Conservation (phyloP, 495 filamentous ascomycete species). For the Penicillium diatomitis region DNA sequence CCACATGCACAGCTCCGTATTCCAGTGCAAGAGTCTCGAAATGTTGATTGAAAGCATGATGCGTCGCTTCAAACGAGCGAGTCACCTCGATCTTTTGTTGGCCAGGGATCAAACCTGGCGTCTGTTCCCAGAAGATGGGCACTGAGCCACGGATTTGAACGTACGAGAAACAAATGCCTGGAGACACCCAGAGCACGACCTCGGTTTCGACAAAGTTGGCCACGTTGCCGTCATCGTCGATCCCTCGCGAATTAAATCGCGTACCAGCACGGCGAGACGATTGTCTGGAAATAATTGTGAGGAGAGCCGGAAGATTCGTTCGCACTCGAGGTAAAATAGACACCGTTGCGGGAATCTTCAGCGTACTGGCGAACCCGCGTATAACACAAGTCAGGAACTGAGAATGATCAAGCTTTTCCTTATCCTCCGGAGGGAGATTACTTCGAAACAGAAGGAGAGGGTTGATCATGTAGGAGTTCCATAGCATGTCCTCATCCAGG, state of each 20-base stretch:
- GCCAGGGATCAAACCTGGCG: conserved; percentile 73
- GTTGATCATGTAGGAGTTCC: conserved; percentile 97
- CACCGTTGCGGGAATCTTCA: conserved; percentile 66
- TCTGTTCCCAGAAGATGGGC: conserved; percentile 95
- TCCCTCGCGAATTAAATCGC: conserved; percentile 89
- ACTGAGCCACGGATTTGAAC: conserved; percentile 87
- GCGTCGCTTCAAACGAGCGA: conserved; percentile 79
- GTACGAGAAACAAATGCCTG: conserved; percentile 80
- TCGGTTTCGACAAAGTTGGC: conserved; percentile 82
- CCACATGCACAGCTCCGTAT: conserved; percentile 83
- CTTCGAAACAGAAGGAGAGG: conserved; percentile 84
- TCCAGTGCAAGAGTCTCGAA: conserved; percentile 72
- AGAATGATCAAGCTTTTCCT: conserved; percentile 66
- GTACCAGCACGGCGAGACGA: conserved; percentile 91
- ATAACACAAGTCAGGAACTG: conserved; percentile 90
- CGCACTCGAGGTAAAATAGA: conserved; percentile 34
- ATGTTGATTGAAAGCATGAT: conserved; percentile 92
- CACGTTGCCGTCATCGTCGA: conserved; percentile 95
- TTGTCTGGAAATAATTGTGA: conserved; percentile 85
- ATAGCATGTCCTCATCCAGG: conserved; percentile 82
- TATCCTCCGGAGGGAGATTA: conserved; percentile 62
- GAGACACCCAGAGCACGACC: conserved; percentile 59
- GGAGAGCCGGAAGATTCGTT: conserved; percentile 65
- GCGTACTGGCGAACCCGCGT: conserved; percentile 77
- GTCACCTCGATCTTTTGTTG: conserved; percentile 94